phyloP scores from a whole-genome alignment of 768 basidiomycete species.

The Lactarius tabidus region DNA sequence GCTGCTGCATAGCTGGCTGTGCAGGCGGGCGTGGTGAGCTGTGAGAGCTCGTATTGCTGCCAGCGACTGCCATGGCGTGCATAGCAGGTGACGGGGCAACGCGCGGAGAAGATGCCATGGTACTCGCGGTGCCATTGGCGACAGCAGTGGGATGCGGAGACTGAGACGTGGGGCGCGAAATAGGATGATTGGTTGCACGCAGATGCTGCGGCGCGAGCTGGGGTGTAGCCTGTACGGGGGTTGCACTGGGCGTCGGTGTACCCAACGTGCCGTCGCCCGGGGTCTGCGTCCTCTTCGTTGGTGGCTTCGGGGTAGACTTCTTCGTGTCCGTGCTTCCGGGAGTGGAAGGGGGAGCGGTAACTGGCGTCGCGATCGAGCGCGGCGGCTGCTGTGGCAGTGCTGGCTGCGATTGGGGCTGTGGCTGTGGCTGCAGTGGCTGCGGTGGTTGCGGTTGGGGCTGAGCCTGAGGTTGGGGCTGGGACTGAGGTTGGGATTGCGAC shows the following conservation, averaged over 20 bases:
- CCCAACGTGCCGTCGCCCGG: slow-evolving; percentile 15
- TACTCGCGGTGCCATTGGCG: slow-evolving; percentile 24
- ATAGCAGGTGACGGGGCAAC: slow-evolving; percentile 20
- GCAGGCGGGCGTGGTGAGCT: slow-evolving; percentile 26
- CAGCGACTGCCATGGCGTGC: slow-evolving; percentile 36
- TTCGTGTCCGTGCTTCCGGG: slow-evolving; percentile 21
- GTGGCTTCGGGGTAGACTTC: slow-evolving; percentile 21
- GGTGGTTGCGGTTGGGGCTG: slow-evolving; percentile 10
- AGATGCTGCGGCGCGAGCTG: slow-evolving; percentile 26
- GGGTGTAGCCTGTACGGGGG: slow-evolving; percentile 29
- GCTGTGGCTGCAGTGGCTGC: slow-evolving; percentile 9
- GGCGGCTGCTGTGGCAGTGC: slow-evolving; percentile 17
- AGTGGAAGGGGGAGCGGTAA: slow-evolving; percentile 13
- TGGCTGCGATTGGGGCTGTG: slow-evolving; percentile 10
- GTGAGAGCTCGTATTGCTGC: slow-evolving; percentile 32
- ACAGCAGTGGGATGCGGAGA: slow-evolving; percentile 31
- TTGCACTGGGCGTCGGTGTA: slow-evolving; percentile 29
- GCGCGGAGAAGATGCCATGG: slow-evolving; percentile 18
- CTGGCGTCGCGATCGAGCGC: slow-evolving; percentile 19
- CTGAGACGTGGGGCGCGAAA: slow-evolving; percentile 33
- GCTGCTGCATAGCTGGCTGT: slow-evolving; percentile 37
- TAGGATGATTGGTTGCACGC: slow-evolving; percentile 33
- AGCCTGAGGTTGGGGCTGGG: slow-evolving; percentile 5
- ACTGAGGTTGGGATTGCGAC: not conserved
- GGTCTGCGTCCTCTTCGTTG: slow-evolving; percentile 20